Evolutionary conservation across 495 filamentous ascomycete genomes (phyloP), one percentile per base, ranked within the genome.

Genomic region (Amphirosellinia nigrospora): DNA sequence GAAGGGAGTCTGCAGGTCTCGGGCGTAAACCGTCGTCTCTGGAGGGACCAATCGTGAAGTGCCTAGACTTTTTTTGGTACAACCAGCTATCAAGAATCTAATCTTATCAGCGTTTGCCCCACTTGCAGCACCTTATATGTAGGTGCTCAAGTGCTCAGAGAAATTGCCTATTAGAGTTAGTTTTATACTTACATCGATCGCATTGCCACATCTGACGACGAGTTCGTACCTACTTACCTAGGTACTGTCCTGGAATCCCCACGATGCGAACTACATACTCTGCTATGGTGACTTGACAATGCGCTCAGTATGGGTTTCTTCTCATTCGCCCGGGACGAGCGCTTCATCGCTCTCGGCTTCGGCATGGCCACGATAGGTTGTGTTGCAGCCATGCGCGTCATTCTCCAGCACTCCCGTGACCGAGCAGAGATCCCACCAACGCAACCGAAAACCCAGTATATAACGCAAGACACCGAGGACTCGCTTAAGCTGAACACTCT

Each of bases 401-500:
- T 82, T 46, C 81, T 88, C 30, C 73, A 78, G 45, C 67, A 78
- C 36, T 85, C 82, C 62, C 83, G 83, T 66, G 82, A 86, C 66
- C 79, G 84, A 50, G 82, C 80, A 67, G 79, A 83, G 68, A 75
- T 86, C 71, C 82, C 82, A 32, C 82, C 80, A 2, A 71, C 77
- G 16, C 83, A 81, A 65, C 85, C 82, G 48, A 88, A 87, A 74
- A 82, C 86, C 13, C 85, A 86, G 69, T 87, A 87, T 73, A 88
- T 88, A 68, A 88, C 85, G 11, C 86, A 88, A 71, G 83, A 84
- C n/a, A 86, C 85, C n/a, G 86, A 88, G 69, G 86, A 88, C 60
- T 84, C 86, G 2, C 77, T 88, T 15, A 81, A 82, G 52, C 64
- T 79, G 0, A 71, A 72, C 43, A 88, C 86, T 0, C 74, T 88